Percentiles rank a stretch among this genome's conserved stretches.
Evolutionary conservation across 2,329 filamentous ascomycete species (phyloP).

Genomic region (Stachybotrys chlorohalonatus): DNA sequence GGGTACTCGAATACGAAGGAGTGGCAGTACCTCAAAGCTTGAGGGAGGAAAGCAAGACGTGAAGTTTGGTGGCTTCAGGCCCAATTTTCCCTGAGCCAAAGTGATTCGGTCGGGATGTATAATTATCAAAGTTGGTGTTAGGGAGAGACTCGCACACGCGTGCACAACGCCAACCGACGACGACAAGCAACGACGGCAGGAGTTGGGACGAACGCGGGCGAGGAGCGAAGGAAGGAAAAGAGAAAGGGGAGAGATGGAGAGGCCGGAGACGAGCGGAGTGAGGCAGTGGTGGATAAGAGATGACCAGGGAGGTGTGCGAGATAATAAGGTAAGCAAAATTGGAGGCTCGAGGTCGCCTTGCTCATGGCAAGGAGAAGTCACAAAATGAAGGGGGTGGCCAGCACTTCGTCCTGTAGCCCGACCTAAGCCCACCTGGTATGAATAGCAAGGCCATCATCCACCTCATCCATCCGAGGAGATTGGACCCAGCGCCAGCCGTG

Average conservation of each 20-base stretch:
- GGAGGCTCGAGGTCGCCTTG: background rate
- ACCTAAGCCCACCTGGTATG: background rate
- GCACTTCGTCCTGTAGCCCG: background rate
- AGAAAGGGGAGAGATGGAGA: background rate
- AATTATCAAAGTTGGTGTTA: background rate
- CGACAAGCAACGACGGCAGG: background rate
- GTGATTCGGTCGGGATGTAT: background rate
- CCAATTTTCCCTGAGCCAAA: too few species aligned
- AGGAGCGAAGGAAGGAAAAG: background rate
- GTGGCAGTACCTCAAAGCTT: background rate
- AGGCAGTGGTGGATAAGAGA: background rate
- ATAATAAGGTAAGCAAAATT: background rate
- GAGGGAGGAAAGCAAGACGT: background rate
- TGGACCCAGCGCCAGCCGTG: background rate
- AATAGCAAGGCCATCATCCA: background rate
- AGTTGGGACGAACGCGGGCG: background rate
- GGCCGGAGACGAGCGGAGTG: background rate
- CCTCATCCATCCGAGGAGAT: background rate
- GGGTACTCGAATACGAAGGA: background rate
- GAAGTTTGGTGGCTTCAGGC: background rate
- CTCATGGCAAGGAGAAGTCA: background rate
- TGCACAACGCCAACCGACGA: background rate
- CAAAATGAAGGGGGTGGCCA: background rate
- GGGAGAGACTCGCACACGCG: background rate
- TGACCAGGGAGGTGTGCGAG: background rate